phyloP scores from a whole-genome alignment of 148 eudicot species.

The Hydrangea macrophylla region DNA sequence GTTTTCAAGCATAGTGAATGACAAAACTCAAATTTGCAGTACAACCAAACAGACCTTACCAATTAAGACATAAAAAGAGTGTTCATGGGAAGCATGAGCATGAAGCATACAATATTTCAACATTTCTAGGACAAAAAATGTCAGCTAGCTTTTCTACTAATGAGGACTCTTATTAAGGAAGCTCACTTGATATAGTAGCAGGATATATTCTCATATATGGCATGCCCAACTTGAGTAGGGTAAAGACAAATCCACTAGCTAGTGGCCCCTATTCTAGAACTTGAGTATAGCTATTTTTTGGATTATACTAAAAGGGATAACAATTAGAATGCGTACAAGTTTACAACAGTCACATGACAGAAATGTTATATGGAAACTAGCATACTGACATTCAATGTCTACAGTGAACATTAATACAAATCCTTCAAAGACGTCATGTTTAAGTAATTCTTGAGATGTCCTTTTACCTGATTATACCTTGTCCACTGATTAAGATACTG shows the following conservation, averaged over 20 bases:
- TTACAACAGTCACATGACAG: too few relatives aligned
- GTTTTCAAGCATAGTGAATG: neutral
- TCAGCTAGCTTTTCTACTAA: neutral
- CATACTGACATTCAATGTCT: neutral
- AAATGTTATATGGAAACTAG: too few relatives aligned
- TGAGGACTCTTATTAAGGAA: neutral
- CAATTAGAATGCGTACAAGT: too few relatives aligned
- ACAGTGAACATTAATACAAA: neutral
- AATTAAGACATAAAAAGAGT: neutral
- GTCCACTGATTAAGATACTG: conserved; percentile 97
- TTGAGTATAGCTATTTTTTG: too few relatives aligned
- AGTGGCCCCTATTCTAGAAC: too few relatives aligned
- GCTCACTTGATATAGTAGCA: too few relatives aligned
- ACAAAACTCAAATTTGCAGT: neutral
- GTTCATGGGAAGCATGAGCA: neutral
- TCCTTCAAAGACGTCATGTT: neutral
- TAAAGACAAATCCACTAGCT: too few relatives aligned
- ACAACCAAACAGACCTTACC: neutral
- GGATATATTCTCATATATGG: too few relatives aligned
- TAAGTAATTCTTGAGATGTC: conserved; percentile 11
- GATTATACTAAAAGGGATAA: too few relatives aligned
- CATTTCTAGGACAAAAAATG: neutral
- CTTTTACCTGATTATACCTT: conserved; percentile 90
- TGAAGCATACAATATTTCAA: neutral
- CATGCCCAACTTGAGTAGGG: too few relatives aligned